Base-by-base conservation (phyloP, 345 rosid genomes). In the Euphorbia pulcherrima region DNA sequence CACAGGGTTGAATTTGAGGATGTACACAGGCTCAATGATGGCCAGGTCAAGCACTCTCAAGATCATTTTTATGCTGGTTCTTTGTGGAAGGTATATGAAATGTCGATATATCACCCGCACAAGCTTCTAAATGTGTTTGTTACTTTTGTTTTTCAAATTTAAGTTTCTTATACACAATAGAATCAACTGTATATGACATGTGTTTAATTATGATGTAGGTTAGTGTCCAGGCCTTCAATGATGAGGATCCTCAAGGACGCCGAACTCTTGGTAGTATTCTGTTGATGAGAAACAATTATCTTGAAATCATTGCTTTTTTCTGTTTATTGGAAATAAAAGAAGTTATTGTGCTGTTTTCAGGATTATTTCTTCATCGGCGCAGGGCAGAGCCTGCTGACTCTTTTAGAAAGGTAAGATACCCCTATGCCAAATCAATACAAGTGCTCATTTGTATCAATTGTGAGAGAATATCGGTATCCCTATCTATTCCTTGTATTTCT, bases 221-320 rank as follows among this genome's bases (percentile, higher is more conserved):
- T 66, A 90, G 95, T 74, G 92, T 91, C 69, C 97, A 94, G 80
- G 99, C 96, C 26, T 94, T 94, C 60, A 86, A 83, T 54, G 95
- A 91, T 62, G 96, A 94, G 81, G 99, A 94, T 81, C 95, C 96
- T 84, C 96, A 91, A 88, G 97, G 97, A 72, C 87, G 93, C 12
- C 84, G 96, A 69, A 89, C 99, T 41, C 88, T 89, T 65, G 97
- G 98, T 93, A 86, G 72, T 60, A 21, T 53, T 75, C 57, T 68
- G 14, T 28, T 29, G 58, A 17, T 9, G 55, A 46, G 53, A 68
- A 68, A 46, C 44, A 30, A 61, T 41, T 27, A 40, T 46, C 16
- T 41, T 26, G 23, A 30, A 47, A 58, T 47, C 60, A 35, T 26
- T 65, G 47, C 57, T 64, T 37, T 59, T 23, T 14, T 67, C 30